These are phyloP conservation scores for Tuber borchii DNA, from an alignment of 495 filamentous ascomycete genomes.

Conservation along the genomic window DNA sequence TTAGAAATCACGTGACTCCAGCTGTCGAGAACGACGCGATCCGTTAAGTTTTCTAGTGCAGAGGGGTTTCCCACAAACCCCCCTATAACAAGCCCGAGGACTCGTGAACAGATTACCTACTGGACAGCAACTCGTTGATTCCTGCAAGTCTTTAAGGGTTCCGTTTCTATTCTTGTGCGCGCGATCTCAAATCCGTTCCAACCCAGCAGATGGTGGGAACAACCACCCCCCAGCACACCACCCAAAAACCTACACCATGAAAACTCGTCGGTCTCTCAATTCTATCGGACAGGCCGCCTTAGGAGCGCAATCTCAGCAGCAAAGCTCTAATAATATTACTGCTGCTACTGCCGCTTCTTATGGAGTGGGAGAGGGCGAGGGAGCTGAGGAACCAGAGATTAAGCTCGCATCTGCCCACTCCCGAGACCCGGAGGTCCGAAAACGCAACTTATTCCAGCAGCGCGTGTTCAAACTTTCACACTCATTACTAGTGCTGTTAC, in stretches of 20 bases:
- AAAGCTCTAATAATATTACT: background rate
- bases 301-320: background rate
- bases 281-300: background rate
- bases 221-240: background rate
- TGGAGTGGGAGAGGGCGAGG: background rate
- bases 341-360: background rate
- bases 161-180: background rate
- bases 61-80: background rate
- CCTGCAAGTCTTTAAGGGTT: background rate
- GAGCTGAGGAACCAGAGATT: background rate
- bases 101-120: background rate
- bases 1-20: background rate
- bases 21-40: background rate
- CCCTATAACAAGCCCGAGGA: background rate
- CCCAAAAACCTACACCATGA: background rate
- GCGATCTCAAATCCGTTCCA: background rate
- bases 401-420: constrained; percentile 35
- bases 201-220: background rate
- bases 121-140: background rate
- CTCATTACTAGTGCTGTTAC: constrained; percentile 49
- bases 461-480: constrained; percentile 53
- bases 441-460: constrained; percentile 37
- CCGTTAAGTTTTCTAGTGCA: background rate
- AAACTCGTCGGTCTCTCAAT: background rate
- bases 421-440: constrained; percentile 17